Evolutionary conservation across 106 monocot genomes (phyloP).

Genomic region (Triglochin maritima): DNA sequence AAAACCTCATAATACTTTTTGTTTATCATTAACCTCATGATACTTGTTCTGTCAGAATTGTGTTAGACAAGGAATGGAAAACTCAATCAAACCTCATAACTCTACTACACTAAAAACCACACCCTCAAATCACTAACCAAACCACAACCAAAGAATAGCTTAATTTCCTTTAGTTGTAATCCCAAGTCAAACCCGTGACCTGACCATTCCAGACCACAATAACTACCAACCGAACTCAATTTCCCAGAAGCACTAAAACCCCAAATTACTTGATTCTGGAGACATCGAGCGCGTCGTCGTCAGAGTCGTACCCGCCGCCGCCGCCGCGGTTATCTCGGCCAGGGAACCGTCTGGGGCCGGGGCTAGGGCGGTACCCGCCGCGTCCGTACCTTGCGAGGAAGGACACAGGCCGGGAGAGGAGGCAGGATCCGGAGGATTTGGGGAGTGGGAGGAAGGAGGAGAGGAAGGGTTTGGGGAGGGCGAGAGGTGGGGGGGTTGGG

Average conservation of each 20-base stretch:
- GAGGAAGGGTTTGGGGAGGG: neutral
- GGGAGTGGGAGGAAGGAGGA: slow-evolving; percentile 1
- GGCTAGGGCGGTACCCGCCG: slow-evolving; percentile 6
- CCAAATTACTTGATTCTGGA: slow-evolving; percentile 6
- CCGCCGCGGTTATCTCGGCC: neutral
- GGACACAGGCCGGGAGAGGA: neutral
- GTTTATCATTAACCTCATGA: too few species aligned
- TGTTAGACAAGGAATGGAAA: neutral
- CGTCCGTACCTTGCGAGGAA: neutral
- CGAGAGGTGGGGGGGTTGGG: neutral
- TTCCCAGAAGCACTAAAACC: neutral
- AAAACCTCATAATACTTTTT: too few species aligned
- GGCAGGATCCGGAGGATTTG: neutral
- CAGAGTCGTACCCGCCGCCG: neutral
- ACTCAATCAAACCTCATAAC: neutral
- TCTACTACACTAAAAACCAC: neutral
- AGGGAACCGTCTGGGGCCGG: neutral
- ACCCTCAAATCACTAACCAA: neutral
- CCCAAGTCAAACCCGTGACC: too few species aligned
- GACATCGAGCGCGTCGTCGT: slow-evolving; percentile 9
- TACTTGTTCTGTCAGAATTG: too few species aligned
- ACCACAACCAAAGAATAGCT: neutral
- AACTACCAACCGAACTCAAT: neutral
- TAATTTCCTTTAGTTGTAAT: neutral
- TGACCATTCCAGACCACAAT: too few species aligned